A percentile compares a stretch with the other conserved stretches of the same genome.
These are phyloP conservation scores for Xerocomellus amylosporus DNA, from an alignment of 768 basidiomycete species.

Conservation along the genomic window DNA sequence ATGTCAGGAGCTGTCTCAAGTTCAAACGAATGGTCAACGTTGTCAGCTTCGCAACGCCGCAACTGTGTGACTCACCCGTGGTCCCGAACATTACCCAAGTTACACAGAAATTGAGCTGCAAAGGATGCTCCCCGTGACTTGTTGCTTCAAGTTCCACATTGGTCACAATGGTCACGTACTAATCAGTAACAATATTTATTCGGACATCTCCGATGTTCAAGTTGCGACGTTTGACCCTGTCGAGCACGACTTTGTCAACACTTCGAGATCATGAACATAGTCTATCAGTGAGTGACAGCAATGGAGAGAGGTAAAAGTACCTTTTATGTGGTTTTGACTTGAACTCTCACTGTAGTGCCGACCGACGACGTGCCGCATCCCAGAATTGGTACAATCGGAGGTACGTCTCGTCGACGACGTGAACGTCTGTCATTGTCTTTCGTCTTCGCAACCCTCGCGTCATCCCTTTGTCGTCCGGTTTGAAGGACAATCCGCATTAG, in stretches of 20 bases:
- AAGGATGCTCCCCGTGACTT: too few species aligned
- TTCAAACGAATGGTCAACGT: too few species aligned
- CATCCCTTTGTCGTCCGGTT: not conserved
- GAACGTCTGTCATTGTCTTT: not conserved
- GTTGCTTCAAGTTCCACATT: too few species aligned
- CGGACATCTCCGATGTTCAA: not conserved
- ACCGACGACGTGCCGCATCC: not conserved
- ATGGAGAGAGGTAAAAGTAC: not conserved
- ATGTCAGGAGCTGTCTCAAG: too few species aligned
- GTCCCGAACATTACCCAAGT: too few species aligned
- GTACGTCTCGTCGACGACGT: not conserved
- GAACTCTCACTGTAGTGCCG: not conserved
- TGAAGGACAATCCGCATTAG: too few species aligned
- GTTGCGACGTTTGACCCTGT: not conserved
- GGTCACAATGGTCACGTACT: too few species aligned
- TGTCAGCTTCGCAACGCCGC: too few species aligned
- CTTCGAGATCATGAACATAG: not conserved
- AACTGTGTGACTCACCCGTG: too few species aligned
- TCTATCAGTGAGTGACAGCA: not conserved
- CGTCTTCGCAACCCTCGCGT: not conserved
- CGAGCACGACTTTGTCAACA: not conserved
- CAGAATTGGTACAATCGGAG: not conserved
- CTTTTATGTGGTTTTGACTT: not conserved
- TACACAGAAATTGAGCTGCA: too few species aligned
- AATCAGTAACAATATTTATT: not conserved